Conservation (phyloP, 2,329 filamentous ascomycete species). For the Ustulina deusta region DNA sequence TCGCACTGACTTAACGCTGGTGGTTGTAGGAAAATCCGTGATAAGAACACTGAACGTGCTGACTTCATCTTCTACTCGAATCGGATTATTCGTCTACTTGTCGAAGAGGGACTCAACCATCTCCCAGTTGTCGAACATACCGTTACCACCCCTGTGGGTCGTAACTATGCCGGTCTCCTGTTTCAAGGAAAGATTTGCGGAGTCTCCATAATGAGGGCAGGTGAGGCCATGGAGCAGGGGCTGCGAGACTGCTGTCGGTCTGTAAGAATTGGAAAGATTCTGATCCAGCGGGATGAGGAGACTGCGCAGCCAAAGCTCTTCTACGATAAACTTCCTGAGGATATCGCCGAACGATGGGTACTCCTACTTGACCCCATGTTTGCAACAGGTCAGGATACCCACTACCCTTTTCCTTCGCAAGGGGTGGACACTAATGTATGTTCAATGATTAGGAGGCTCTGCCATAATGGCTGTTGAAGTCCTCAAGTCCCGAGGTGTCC, state of each 20-base stretch:
- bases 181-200: conserved; percentile 99
- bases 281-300: conserved; percentile 98
- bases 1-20: conserved; percentile 31
- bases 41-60: conserved; percentile 87
- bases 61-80: conserved; percentile 99
- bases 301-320: conserved; percentile 92
- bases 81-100: conserved; percentile 93
- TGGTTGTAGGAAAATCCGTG: conserved; percentile 87
- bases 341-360: conserved; percentile 94
- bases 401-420: not conserved
- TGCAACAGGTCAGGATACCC: conserved; percentile 78
- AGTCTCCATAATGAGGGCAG: conserved; percentile 97
- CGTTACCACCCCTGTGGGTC: conserved; percentile 91
- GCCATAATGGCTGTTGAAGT: conserved; percentile 98
- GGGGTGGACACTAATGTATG: conserved; percentile 34
- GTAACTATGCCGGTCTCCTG: conserved; percentile 87
- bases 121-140: conserved; percentile 89
- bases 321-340: conserved; percentile 96
- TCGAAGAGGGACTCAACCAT: conserved; percentile 97
- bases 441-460: conserved; percentile 76
- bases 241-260: conserved; percentile 95
- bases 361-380: conserved; percentile 98
- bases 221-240: conserved; percentile 98
- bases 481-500: conserved; percentile 87
- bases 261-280: conserved; percentile 97